Evolutionary conservation across 345 rosid genomes (phyloP).

Genomic region (Nasturtium officinale): DNA sequence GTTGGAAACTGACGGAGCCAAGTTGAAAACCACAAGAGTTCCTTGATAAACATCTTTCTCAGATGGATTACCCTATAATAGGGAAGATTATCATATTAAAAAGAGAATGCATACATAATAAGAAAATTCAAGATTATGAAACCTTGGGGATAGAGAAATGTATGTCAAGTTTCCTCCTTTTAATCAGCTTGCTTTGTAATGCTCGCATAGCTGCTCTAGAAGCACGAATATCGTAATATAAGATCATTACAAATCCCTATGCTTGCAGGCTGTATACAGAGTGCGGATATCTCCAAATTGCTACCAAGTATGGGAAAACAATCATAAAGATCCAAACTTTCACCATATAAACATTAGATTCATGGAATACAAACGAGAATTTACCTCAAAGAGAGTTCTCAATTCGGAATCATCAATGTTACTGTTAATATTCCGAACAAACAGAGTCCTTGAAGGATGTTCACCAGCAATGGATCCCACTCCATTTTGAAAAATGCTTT

Average conservation of each 20-base stretch:
- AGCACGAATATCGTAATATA: constrained; percentile 78
- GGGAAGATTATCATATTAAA: not conserved
- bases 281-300: constrained; percentile 76
- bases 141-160: constrained; percentile 91
- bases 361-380: not conserved
- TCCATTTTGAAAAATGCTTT: constrained; percentile 53
- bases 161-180: constrained; percentile 77
- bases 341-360: not conserved
- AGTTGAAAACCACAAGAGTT: constrained; percentile 74
- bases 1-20: constrained; percentile 77
- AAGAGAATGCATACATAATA: not conserved
- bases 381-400: constrained; percentile 66
- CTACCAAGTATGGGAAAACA: constrained; percentile 43
- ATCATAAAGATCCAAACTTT: constrained; percentile 17
- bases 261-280: constrained; percentile 77
- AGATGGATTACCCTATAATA: constrained; percentile 68
- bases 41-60: constrained; percentile 86
- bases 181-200: constrained; percentile 64
- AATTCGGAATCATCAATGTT: constrained; percentile 72
- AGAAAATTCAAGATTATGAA: not conserved
- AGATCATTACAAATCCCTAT: constrained; percentile 84
- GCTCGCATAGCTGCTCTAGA: constrained; percentile 81
- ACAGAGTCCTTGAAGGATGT: constrained; percentile 79
- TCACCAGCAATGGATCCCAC: constrained; percentile 71
- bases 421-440: constrained; percentile 77